Base-by-base conservation (phyloP, 805 yeast genomes). In the Tetrapisispora phaffii region DNA sequence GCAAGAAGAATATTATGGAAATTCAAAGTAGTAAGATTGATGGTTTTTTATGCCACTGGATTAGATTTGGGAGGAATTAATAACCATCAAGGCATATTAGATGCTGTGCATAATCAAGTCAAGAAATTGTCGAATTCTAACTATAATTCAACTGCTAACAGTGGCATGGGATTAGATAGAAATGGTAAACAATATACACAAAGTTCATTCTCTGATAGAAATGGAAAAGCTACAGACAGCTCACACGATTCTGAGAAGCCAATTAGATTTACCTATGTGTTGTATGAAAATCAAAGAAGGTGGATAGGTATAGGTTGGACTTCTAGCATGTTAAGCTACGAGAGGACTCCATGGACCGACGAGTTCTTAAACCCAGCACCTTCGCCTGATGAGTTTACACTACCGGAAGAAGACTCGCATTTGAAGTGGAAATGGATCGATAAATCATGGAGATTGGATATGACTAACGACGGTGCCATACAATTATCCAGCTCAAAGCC, bases 301-400 rank as follows among this genome's bases (percentile, higher is more conserved):
- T 90, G 98, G 98, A 72, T 90, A 34, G 97, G 97, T 13, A 85
- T 90, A 55, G 98, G 98, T 12, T 90, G 98, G 98, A 90, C 97
- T 0, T 73, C 94, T 15, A 88, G 88, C 58, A 72, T 93, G 60
- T 72, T 93, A 50, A 82, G 94, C 41, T 90, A 90, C 60, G 98
- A 90, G 66, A 76, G 98, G 59, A 81, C 95, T 0, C 82, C 97
- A 3, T 90, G 97, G 97, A 89, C 97, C 0, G 98, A 90, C 61
- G 97, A 89, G 62, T 89, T 88, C 58, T 70, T 88, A 50, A 90
- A 89, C 63, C 96, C 88, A 60, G 76, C 86, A 1, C 78, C 83
- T 6, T 71, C 88, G 8, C 81, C 89, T 17, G 93, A 83, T 6
- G 66, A 73, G 17, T 90, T 90, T 65, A 78, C 80, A 60, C 69